Conservation (phyloP, 169 alveolate species). For the Amoebophrya sp. region DNA sequence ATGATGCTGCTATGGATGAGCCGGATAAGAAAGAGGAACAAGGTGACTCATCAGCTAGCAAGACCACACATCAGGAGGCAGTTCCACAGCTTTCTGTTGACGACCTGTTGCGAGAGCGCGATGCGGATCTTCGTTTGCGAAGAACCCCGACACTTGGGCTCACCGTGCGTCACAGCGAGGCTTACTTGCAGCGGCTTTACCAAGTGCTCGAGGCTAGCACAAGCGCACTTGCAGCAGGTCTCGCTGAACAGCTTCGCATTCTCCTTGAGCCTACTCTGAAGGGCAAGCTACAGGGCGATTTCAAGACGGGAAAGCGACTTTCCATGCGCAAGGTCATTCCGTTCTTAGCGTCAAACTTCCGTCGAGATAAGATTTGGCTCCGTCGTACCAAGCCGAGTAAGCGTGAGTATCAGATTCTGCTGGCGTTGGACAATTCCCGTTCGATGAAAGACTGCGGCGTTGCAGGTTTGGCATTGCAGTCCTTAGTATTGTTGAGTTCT, state of each 20-base stretch:
- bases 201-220: background rate
- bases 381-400: slow-evolving; percentile 92
- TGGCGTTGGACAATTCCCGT: slow-evolving; percentile 82
- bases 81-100: too few relatives aligned
- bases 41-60: too few relatives aligned
- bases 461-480: slow-evolving; percentile 69
- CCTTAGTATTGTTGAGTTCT: background rate
- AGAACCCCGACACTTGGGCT: too few relatives aligned
- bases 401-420: slow-evolving; percentile 78
- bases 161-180: too few relatives aligned
- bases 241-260: slow-evolving; percentile 62
- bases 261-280: slow-evolving; percentile 77
- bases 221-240: background rate
- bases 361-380: slow-evolving; percentile 98
- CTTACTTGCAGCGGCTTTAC: background rate
- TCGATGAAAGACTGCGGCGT: slow-evolving; percentile 76
- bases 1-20: too few relatives aligned
- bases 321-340: slow-evolving; percentile 93
- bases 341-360: slow-evolving; percentile 95
- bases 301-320: slow-evolving; percentile 89
- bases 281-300: slow-evolving; percentile 78
- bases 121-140: too few relatives aligned
- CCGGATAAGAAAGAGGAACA: too few relatives aligned
- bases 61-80: too few relatives aligned
- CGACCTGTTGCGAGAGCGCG: too few relatives aligned